These are phyloP conservation scores for Trichoderma koningiopsis DNA, from an alignment of 2,329 filamentous ascomycete species.

Conservation along the genomic window DNA sequence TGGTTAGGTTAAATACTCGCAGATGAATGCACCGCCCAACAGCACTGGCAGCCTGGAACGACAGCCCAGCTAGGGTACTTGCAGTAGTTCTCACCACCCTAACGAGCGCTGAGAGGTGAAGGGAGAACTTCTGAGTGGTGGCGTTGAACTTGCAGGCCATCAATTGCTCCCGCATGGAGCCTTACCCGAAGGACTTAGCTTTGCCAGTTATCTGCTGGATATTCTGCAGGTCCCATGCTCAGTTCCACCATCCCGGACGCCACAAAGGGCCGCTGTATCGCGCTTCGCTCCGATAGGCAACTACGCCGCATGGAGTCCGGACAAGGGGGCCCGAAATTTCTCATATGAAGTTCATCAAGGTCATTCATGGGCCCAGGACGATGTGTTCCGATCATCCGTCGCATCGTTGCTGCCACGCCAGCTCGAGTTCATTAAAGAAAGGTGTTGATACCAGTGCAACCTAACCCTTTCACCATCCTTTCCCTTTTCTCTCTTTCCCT, in stretches of 20 bases:
- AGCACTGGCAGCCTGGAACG: not conserved
- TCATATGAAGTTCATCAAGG: slow-evolving; percentile 10
- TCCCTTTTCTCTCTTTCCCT: slow-evolving; percentile 1
- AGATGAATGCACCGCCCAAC: slow-evolving; percentile 7
- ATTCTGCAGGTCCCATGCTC: slow-evolving; percentile 7
- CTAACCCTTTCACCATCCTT: slow-evolving; percentile 11
- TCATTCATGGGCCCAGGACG: slow-evolving; percentile 3
- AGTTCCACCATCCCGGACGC: slow-evolving; percentile 5
- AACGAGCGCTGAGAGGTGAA: slow-evolving; percentile 1
- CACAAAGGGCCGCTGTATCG: not conserved
- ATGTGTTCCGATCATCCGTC: slow-evolving; percentile 8
- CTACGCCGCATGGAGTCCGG: slow-evolving; percentile 2
- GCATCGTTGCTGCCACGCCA: slow-evolving; percentile 2
- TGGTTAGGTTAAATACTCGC: slow-evolving; percentile 3
- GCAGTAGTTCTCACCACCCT: slow-evolving; percentile 8
- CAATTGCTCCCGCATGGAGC: not conserved
- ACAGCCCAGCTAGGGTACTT: slow-evolving; percentile 5
- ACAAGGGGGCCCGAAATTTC: slow-evolving; percentile 6
- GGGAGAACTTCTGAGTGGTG: slow-evolving; percentile 1
- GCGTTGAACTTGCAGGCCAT: slow-evolving; percentile 6
- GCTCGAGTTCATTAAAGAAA: slow-evolving; percentile 4
- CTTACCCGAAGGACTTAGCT: slow-evolving; percentile 1
- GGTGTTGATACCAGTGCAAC: slow-evolving; percentile 10
- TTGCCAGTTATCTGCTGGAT: not conserved
- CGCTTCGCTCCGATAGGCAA: not conserved